These are phyloP conservation scores for Cinchona pubescens DNA, from an alignment of 257 asterid species.

Conservation along the genomic window DNA sequence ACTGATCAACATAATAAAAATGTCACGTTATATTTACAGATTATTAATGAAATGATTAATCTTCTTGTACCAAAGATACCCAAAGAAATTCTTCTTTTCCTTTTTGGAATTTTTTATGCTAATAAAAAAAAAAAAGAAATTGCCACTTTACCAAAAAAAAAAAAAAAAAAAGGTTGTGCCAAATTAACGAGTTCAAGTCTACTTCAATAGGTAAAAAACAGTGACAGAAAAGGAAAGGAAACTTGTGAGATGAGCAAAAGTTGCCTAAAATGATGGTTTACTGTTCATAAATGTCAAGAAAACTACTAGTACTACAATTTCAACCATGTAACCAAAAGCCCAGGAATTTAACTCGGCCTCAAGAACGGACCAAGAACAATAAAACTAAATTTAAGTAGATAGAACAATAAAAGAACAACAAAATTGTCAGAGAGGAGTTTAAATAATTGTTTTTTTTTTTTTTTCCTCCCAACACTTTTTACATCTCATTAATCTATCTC, in stretches of 20 bases:
- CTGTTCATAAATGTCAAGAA: slow-evolving; percentile 27
- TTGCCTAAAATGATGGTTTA: slow-evolving; percentile 51
- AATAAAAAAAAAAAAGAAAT: too few species aligned
- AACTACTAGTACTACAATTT: slow-evolving; percentile 21
- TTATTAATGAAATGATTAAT: too few species aligned
- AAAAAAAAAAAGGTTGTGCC: not conserved
- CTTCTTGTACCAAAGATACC: too few species aligned
- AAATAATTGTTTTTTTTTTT: slow-evolving; percentile 14
- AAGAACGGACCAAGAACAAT: slow-evolving; percentile 29
- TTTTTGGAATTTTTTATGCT: not conserved
- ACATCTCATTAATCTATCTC: slow-evolving; percentile 43
- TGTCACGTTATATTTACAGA: too few species aligned
- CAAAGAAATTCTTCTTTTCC: too few species aligned
- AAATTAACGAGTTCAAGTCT: not conserved
- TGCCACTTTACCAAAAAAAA: not conserved
- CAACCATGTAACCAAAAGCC: slow-evolving; percentile 32
- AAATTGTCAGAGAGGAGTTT: slow-evolving; percentile 37
- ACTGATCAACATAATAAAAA: too few species aligned
- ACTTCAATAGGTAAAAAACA: not conserved
- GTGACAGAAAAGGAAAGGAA: not conserved
- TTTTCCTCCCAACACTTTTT: slow-evolving; percentile 9
- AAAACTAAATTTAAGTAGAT: not conserved
- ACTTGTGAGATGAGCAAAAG: slow-evolving; percentile 35
- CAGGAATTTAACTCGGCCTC: slow-evolving; percentile 28
- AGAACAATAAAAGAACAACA: slow-evolving; percentile 6